A percentile compares a stretch with the other conserved stretches of the same genome.
phyloP scores from a whole-genome alignment of 345 rosid genomes.

The Hibiscus mutabilis region DNA sequence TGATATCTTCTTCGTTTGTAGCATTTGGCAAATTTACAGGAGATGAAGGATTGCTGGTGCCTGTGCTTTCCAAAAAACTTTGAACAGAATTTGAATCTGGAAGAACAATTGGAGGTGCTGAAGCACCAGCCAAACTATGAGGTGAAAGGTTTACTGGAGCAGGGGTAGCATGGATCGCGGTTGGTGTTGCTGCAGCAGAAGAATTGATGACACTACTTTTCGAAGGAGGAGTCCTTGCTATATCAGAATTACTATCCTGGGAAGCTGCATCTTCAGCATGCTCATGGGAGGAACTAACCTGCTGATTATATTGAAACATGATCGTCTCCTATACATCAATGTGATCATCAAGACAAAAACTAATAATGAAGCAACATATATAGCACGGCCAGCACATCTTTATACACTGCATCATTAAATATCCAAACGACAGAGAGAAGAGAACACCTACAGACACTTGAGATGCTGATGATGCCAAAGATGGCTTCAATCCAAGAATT shows the following conservation, averaged over 20 bases:
- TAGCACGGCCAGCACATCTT: neutral
- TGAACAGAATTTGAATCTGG: slow-evolving; percentile 46
- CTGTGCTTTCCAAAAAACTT: slow-evolving; percentile 48
- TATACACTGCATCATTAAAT: neutral
- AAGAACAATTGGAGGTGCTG: slow-evolving; percentile 39
- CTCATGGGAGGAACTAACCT: slow-evolving; percentile 49
- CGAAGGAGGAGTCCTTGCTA: slow-evolving; percentile 57
- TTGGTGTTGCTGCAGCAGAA: slow-evolving; percentile 57
- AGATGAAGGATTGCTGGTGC: slow-evolving; percentile 51
- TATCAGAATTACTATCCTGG: slow-evolving; percentile 62
- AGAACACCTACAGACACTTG: slow-evolving; percentile 50
- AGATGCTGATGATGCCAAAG: slow-evolving; percentile 55
- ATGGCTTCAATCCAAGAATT: slow-evolving; percentile 60
- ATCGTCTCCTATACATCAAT: neutral
- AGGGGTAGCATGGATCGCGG: slow-evolving; percentile 39
- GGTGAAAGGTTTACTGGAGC: slow-evolving; percentile 48
- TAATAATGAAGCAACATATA: neutral
- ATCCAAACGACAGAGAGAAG: neutral
- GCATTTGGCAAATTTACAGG: slow-evolving; percentile 38
- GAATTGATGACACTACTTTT: slow-evolving; percentile 45
- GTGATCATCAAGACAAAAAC: neutral
- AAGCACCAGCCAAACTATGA: slow-evolving; percentile 38
- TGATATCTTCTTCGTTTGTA: slow-evolving; percentile 74
- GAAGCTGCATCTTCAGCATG: slow-evolving; percentile 61
- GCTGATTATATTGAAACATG: slow-evolving; percentile 30